A percentile compares a stretch with the other conserved stretches of the same genome.
These are phyloP conservation scores for Talaromyces piceae DNA, from an alignment of 2,329 filamentous ascomycete species.

Conservation along the genomic window DNA sequence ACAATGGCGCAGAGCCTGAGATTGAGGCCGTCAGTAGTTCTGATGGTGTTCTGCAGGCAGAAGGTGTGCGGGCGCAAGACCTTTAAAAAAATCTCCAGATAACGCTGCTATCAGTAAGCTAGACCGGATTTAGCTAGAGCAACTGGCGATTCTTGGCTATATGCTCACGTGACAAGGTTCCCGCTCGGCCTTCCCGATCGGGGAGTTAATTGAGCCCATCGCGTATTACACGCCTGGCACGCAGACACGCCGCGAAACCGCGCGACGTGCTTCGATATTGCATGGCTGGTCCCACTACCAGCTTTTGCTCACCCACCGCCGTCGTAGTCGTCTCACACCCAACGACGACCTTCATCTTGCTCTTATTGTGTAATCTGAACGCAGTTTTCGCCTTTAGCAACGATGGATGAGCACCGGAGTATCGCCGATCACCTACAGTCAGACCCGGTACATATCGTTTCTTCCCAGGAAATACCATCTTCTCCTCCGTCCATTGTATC, in stretches of 20 bases:
- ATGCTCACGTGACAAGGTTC: background rate
- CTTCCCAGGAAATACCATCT: conserved; percentile 30
- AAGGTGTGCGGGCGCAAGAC: conserved; percentile 3
- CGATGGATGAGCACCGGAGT: conserved; percentile 7
- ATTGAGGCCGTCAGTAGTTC: background rate
- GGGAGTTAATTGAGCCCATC: conserved; percentile 10
- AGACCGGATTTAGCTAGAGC: conserved; percentile 2
- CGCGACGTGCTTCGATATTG: conserved; percentile 8
- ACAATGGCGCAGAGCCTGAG: background rate
- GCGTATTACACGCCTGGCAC: conserved; percentile 3
- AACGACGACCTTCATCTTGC: background rate
- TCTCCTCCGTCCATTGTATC: conserved; percentile 36
- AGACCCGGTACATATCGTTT: conserved; percentile 9
- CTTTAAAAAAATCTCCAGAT: conserved; percentile 11
- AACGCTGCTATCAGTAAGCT: conserved; percentile 11
- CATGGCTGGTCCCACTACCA: background rate
- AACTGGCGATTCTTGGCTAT: background rate
- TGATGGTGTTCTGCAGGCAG: conserved; percentile 1
- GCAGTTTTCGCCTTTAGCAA: background rate
- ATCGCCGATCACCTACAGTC: conserved; percentile 5
- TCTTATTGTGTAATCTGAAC: background rate
- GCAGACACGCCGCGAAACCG: conserved; percentile 8
- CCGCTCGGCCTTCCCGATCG: background rate
- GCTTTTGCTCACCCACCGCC: background rate
- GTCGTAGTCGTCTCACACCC: background rate